Evolutionary conservation across 305 asterid genomes (phyloP), one percentile per base, ranked within the genome.

Genomic region (Solanum hybrid): DNA sequence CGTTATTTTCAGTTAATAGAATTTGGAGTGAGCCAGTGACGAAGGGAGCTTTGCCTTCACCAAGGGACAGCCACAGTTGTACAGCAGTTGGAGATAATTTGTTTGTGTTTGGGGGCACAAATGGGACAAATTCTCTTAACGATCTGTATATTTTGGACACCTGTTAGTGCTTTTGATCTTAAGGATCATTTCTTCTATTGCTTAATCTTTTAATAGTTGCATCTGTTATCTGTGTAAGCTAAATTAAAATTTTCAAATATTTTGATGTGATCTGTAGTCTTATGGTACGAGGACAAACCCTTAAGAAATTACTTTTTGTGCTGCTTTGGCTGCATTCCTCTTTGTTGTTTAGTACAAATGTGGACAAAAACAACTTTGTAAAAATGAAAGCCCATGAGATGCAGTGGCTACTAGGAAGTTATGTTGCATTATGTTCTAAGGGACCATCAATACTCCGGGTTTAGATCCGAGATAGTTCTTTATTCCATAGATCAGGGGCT

Each of bases 41-140:
- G 90, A 94, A 92, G 88, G 99, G 99, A 38, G 86, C 91, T 77
- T 94, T 94, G 90, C 99, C 99, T 29, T 79, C 85, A 71, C 98
- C 99, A 7, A 95, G 99, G 94, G 99, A 97, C 93, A 97, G 99
- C 90, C 99, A 97, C 92, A 96, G 97, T 91, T 96, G 98, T 91
- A 97, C 99, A 66, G 90, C 98, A 46, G 95, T 97, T 64, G 99
- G 99, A 85, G 98, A 96, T 90, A 93, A 90, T 90, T 94, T 97
- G 80, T 96, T 94, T 86, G 94, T 97, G 79, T 97, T 95, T 90
- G 99, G 99, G 75, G 99, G 99, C 88, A 97, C 99, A 27, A 98
- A 95, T 92, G 99, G 99, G 85, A 93, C 93, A 89, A 91, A 90
- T 87, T 98, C 99, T 38, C 98, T 97, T 81, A 94, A 95, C 26